Evolutionary conservation across 169 alveolate species (phyloP).

Genomic region (Eimeria praecox): DNA sequence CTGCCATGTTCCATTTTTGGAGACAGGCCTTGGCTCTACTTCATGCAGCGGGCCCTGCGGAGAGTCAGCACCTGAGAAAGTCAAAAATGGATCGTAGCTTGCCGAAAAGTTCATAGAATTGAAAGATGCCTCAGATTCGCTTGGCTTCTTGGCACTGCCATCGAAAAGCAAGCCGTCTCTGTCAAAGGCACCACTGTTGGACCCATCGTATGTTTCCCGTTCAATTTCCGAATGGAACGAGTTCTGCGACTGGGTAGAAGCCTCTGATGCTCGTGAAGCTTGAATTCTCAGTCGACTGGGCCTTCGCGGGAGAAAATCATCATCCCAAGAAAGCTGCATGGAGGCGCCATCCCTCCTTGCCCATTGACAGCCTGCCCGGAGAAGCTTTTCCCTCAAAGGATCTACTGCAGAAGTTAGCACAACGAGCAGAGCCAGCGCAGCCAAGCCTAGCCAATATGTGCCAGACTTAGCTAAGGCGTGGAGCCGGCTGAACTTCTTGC

Average conservation of each 20-base stretch:
- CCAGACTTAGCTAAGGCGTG: not conserved
- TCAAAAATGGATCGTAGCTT: not conserved
- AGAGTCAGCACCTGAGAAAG: not conserved
- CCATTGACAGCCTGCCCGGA: slow-evolving; percentile 6
- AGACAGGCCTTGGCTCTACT: not conserved
- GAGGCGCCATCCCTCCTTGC: slow-evolving; percentile 1
- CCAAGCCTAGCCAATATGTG: slow-evolving; percentile 10
- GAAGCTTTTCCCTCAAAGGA: slow-evolving; percentile 6
- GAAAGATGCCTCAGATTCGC: not conserved
- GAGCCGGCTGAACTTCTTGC: not conserved
- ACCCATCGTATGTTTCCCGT: not conserved
- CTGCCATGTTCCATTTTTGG: slow-evolving; percentile 22
- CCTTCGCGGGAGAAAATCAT: not conserved
- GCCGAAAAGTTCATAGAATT: not conserved
- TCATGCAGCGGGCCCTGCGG: not conserved
- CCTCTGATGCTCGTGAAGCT: slow-evolving; percentile 10
- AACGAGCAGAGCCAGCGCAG: not conserved
- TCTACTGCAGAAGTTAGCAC: slow-evolving; percentile 16
- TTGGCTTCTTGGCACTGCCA: not conserved
- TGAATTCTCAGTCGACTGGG: slow-evolving; percentile 4
- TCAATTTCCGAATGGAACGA: not conserved
- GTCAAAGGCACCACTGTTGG: not conserved
- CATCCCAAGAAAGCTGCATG: slow-evolving; percentile 17
- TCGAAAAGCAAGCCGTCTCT: slow-evolving; percentile 8
- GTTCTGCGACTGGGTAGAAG: not conserved